Evolutionary conservation across 352 stramenopile species (phyloP), one percentile per base, ranked within the genome.

Genomic region (Pythium scleroteichum): DNA sequence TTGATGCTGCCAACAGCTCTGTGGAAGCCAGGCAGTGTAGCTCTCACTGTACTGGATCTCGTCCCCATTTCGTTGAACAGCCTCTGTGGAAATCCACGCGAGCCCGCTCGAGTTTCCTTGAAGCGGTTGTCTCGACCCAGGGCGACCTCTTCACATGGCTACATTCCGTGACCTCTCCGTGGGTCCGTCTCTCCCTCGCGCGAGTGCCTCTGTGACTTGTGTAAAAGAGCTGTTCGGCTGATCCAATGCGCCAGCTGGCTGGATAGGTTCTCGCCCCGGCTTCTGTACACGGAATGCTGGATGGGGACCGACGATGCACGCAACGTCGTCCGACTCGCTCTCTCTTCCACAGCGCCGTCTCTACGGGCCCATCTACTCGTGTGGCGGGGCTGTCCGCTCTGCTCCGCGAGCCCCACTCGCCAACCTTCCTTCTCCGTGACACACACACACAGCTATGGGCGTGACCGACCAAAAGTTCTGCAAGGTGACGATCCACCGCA

Each of bases 401-500:
- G n/a, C 29, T 35, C 12, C 20, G 16, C 32, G 14, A 23, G 14
- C 41, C 13, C 23, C 56, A 64, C 26, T 64, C 39, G 29, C 17
- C 56, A 64, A 64, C 56, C 57, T 64, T 40, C 55, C 32, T 29
- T 42, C 38, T 53, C 53, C n/a, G n/a, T 23, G 20, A 47, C 49
- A 27, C 9, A 45, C 51, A 16, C 27, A 50, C 3, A 33, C 19
- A 35, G 46, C 27, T 3, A 82, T 82, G 73, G 64, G 63, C 44
- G 44, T 69, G 27, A 66, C 79, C 58, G 44, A 67, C 26, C 48
- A 52, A 64, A 83, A 76, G 59, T 80, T 78, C 64, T 83, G 76
- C 72, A 86, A 86, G 53, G 67, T 86, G 51, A 86, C 76, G 26
- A 74, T 86, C 55, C 69, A 75, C 59, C 65, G 61, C 51, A 58